phyloP scores from a whole-genome alignment of 75 land plant species.

The Pinus tabuliformis region DNA sequence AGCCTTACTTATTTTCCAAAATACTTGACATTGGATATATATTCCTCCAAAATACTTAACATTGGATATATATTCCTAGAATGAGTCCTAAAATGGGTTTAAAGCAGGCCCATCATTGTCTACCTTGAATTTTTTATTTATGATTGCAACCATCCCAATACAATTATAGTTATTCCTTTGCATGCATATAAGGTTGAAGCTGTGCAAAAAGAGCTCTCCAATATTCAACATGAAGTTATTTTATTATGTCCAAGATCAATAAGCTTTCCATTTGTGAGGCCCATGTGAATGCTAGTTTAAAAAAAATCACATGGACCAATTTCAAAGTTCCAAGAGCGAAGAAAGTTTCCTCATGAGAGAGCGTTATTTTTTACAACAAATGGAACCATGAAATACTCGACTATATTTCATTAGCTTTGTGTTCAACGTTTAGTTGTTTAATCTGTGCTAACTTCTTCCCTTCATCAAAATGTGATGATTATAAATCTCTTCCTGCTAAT shows the following conservation, averaged over 20 bases:
- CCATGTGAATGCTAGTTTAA: conserved; percentile 14
- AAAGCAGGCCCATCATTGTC: conserved; percentile 13
- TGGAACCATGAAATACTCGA: conserved; percentile 58
- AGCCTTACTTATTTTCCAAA: conserved; percentile 14
- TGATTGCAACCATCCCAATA: conserved; percentile 33
- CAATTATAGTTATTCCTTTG: conserved; percentile 47
- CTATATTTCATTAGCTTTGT: conserved; percentile 49
- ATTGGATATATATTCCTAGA: conserved; percentile 30
- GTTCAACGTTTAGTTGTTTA: conserved; percentile 29
- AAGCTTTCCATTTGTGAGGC: conserved; percentile 39
- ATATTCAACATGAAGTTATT: conserved; percentile 45
- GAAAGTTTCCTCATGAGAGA: conserved; percentile 51
- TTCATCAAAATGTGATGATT: conserved; percentile 6
- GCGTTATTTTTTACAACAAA: conserved; percentile 33
- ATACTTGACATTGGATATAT: conserved; percentile 34
- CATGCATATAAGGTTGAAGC: conserved; percentile 40
- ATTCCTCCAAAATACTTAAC: conserved; percentile 5
- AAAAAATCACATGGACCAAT: conserved; percentile 23
- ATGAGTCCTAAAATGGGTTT: conserved; percentile 45
- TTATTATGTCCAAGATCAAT: conserved; percentile 49
- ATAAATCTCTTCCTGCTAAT: conserved; percentile 28
- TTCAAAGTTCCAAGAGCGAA: conserved; percentile 25
- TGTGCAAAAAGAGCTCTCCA: conserved; percentile 43
- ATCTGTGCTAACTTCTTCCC: conserved; percentile 18
- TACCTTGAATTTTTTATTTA: conserved; percentile 13